phyloP scores from a whole-genome alignment of 768 basidiomycete genomes.

The Pulveroboletus ravenelii region DNA sequence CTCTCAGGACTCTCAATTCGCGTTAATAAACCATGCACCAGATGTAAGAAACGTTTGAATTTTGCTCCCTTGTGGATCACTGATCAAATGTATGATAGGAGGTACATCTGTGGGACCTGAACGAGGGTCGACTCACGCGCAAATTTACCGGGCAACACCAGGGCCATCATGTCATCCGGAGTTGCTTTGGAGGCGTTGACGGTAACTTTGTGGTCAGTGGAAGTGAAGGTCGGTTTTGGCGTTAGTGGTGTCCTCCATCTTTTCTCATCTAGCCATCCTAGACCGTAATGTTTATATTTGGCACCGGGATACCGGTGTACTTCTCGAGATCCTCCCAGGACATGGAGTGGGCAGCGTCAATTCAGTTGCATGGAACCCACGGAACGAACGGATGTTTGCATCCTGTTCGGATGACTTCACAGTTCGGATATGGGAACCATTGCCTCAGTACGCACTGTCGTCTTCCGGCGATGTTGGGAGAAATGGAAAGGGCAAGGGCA shows the following conservation, averaged over 20 bases:
- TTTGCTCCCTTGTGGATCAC: neutral
- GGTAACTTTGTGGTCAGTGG: conserved; percentile 90
- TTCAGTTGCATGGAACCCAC: conserved; percentile 94
- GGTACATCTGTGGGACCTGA: conserved; percentile 82
- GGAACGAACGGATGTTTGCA: conserved; percentile 87
- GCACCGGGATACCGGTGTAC: conserved; percentile 79
- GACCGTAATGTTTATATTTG: conserved; percentile 94
- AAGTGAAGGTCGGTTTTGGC: conserved; percentile 72
- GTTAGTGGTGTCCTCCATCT: neutral
- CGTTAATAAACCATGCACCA: conserved; percentile 82
- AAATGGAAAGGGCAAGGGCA: conserved; percentile 63
- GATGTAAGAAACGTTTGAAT: conserved; percentile 51
- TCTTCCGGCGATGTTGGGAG: conserved; percentile 20
- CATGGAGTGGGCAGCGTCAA: conserved; percentile 92
- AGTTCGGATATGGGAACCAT: conserved; percentile 82
- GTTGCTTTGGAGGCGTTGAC: conserved; percentile 89
- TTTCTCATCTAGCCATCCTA: conserved; percentile 31
- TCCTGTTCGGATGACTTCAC: conserved; percentile 92
- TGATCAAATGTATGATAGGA: conserved; percentile 50
- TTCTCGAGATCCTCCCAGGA: conserved; percentile 85
- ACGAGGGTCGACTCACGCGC: conserved; percentile 61
- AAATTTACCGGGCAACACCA: conserved; percentile 87
- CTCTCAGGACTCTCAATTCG: conserved; percentile 80
- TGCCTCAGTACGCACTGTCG: conserved; percentile 22
- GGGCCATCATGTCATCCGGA: conserved; percentile 79